Evolutionary conservation across 2,329 filamentous ascomycete genomes (phyloP).

Genomic region (Mycosphaerella sp.): DNA sequence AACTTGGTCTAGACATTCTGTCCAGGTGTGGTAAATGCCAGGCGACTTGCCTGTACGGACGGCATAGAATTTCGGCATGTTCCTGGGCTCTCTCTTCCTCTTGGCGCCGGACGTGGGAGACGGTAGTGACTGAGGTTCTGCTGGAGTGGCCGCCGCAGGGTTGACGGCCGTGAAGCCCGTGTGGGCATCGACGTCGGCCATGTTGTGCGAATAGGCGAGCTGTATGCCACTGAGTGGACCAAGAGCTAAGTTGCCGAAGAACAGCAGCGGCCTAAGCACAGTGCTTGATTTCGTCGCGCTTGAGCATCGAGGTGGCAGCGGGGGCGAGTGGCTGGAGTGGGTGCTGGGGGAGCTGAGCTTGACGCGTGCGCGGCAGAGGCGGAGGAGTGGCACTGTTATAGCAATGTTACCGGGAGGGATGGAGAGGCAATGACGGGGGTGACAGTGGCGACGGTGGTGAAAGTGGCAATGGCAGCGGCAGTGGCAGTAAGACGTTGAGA

Average conservation of each 20-base stretch:
- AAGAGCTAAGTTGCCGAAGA: constrained; percentile 9
- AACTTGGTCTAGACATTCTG: constrained; percentile 56
- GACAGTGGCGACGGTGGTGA: no score
- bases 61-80: constrained; percentile 54
- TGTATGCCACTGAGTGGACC: not conserved
- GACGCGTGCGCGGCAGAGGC: not conserved
- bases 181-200: constrained; percentile 29
- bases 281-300: constrained; percentile 1
- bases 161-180: constrained; percentile 29
- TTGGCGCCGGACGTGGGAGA: constrained; percentile 41
- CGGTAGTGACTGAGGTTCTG: not conserved
- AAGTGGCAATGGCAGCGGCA: no score
- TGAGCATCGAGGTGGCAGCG: constrained; percentile 1
- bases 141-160: constrained; percentile 11
- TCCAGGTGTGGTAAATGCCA: constrained; percentile 59
- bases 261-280: constrained; percentile 10
- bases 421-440: no score
- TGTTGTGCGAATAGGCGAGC: not conserved
- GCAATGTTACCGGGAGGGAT: no score
- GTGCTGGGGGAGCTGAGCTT: not conserved
- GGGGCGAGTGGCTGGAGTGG: constrained; percentile 1
- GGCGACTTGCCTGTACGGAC: constrained; percentile 55
- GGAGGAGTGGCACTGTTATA: not conserved
- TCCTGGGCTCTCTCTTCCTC: constrained; percentile 47
- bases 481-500: no score